Base-by-base conservation (phyloP, 2,329 filamentous ascomycete genomes). In the Ilyonectria sp. region DNA sequence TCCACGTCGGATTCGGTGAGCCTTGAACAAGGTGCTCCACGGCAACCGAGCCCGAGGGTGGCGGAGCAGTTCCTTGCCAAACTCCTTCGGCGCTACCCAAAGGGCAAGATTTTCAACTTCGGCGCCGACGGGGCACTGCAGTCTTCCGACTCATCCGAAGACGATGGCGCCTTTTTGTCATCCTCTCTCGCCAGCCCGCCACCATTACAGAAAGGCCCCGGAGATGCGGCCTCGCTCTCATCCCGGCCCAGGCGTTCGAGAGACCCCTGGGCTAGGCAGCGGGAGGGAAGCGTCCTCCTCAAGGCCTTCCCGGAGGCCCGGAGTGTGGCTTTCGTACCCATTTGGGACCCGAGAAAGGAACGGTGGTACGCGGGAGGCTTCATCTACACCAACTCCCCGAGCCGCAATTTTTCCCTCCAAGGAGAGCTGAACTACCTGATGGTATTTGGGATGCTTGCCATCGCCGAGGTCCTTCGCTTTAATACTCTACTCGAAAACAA, bases 401-500 rank as follows among this genome's bases (percentile, higher is more conserved):
- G 80, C 0, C 82, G 85, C 2, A 76, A 82, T 2, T 84, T 89
- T 37, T 83, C 82, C 0, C 69, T 79, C 1, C 78, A 84, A 29
- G 81, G 83, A 6, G 88, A 89, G 40, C 79, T 90, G 2, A 85
- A 81, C 13, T 87, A 86, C 35, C 78, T 89, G 6, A 77, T 79
- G 5, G 85, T 84, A 0, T 89, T 90, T 67, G 84, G 84, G 0
- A 85, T 86, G 60, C 84, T 85, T 1, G 86, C 88, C 17, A 89
- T 89, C 82, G 83, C 86, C 0, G 88, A 91, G 60, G 79, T 91
- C 1, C 83, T 85, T 0, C 81, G 86, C 2, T 67, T 88, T 5
- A 76, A 82, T 11, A 72, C 79, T 0, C 62, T 77, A 11, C 73
- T 77, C 10, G 79, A 81, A 0, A 82, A 85, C 37, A 84, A 80